phyloP scores from a whole-genome alignment of 2,329 filamentous ascomycete genomes.

The Ceratocystis lukuohia region DNA sequence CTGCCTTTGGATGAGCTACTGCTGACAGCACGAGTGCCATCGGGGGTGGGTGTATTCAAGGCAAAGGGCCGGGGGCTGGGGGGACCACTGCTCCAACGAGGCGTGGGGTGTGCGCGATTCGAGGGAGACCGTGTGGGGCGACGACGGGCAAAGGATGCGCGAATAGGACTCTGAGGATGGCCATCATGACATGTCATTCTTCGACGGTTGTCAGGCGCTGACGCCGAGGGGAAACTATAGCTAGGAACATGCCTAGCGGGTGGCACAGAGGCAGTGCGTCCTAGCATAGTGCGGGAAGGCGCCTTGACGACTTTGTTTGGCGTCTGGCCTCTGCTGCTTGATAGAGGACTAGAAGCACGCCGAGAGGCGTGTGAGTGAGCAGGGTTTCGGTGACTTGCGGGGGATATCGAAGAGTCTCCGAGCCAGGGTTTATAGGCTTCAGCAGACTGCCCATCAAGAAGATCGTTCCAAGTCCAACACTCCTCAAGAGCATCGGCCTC shows the following conservation, averaged over 20 bases:
- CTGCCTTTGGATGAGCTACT: constrained; percentile 22
- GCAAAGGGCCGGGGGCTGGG: constrained; percentile 32
- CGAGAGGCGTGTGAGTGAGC: constrained; percentile 26
- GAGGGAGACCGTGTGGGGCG: constrained; percentile 45
- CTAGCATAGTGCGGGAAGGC: constrained; percentile 33
- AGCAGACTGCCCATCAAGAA: constrained; percentile 41
- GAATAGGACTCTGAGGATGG: not conserved
- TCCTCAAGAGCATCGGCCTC: constrained; percentile 50
- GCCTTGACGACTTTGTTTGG: constrained; percentile 31
- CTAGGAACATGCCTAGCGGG: constrained; percentile 30
- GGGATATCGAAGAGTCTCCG: not conserved
- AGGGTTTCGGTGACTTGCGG: not conserved
- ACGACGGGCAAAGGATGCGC: constrained; percentile 5
- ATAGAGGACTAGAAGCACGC: constrained; percentile 26
- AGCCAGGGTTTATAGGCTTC: constrained; percentile 1
- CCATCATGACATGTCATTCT: constrained; percentile 13
- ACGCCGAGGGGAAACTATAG: constrained; percentile 30
- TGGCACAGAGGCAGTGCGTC: constrained; percentile 42
- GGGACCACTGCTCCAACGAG: constrained; percentile 39
- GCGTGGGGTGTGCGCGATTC: constrained; percentile 39
- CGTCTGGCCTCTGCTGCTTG: constrained; percentile 30
- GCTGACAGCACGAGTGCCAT: constrained; percentile 13
- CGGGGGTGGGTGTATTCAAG: constrained; percentile 22
- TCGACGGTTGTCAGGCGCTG: constrained; percentile 6
- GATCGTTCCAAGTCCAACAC: constrained; percentile 55